A percentile compares a stretch with the other conserved stretches of the same genome.
Evolutionary conservation across 371 early-diverging fungal species (phyloP).

Genomic region (Apophysomyces sp.): DNA sequence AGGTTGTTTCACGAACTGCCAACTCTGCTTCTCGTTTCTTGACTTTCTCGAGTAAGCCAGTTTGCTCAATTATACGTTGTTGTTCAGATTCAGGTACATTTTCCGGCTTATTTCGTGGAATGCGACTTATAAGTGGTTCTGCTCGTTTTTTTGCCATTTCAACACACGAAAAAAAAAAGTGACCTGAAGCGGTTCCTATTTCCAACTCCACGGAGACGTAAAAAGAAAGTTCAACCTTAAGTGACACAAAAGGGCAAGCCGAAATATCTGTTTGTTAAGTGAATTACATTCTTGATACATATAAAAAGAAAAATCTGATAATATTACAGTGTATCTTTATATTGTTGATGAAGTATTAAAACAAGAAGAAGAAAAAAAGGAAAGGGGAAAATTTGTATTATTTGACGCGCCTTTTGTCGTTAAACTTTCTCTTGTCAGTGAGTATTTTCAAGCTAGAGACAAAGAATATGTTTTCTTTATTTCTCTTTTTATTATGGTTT

Average conservation of each 20-base stretch:
- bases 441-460: background rate
- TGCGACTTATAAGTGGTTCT: slow-evolving; percentile 38
- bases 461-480: background rate
- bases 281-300: no score
- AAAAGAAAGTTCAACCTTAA: no score
- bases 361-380: no score
- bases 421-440: background rate
- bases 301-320: no score
- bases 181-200: no score
- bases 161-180: background rate
- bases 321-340: no score
- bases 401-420: no score
- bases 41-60: slow-evolving; percentile 50
- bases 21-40: slow-evolving; percentile 37
- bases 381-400: no score
- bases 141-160: slow-evolving; percentile 4
- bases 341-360: no score
- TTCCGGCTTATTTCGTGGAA: slow-evolving; percentile 21
- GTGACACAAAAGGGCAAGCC: no score
- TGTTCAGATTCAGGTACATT: slow-evolving; percentile 43
- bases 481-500: background rate
- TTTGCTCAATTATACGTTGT: slow-evolving; percentile 47
- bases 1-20: slow-evolving; percentile 14
- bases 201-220: no score
- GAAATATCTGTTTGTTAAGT: no score